phyloP scores from a whole-genome alignment of 2,329 filamentous ascomycete genomes.

The Rhytidhysteron rufulum region DNA sequence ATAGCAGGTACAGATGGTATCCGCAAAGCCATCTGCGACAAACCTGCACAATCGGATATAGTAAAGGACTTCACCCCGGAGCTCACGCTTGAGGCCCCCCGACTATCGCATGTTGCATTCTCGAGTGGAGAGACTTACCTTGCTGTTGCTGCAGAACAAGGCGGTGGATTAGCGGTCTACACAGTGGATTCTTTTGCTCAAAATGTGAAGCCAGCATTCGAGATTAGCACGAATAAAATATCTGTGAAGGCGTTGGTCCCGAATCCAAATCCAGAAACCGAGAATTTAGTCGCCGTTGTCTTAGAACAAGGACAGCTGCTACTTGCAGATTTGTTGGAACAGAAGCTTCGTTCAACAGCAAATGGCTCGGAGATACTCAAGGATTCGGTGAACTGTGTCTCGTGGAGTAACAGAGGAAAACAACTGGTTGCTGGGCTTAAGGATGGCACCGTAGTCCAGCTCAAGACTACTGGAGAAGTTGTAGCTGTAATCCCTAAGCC shows the following conservation, averaged over 20 bases:
- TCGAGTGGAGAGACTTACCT: constrained; percentile 84
- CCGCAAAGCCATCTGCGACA: constrained; percentile 64
- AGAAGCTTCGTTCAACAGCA: constrained; percentile 53
- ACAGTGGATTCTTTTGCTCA: constrained; percentile 65
- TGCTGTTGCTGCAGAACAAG: constrained; percentile 75
- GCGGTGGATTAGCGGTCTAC: constrained; percentile 80
- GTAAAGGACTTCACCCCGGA: constrained; percentile 70
- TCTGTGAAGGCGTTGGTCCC: constrained; percentile 71
- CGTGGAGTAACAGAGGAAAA: constrained; percentile 92
- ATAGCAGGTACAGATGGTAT: constrained; percentile 74
- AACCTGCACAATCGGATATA: constrained; percentile 58
- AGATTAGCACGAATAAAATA: constrained; percentile 72
- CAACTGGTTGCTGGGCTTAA: constrained; percentile 83
- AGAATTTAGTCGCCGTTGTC: constrained; percentile 75
- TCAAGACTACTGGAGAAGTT: constrained; percentile 73
- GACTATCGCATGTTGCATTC: constrained; percentile 85
- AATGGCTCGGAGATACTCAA: constrained; percentile 63
- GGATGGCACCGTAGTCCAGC: constrained; percentile 75
- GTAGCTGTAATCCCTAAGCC: constrained; percentile 79
- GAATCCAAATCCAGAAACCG: constrained; percentile 72
- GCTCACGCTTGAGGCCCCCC: constrained; percentile 67
- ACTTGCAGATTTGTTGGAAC: constrained; percentile 74
- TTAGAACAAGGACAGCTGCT: constrained; percentile 76
- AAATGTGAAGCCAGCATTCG: constrained; percentile 64
- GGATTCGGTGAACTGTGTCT: constrained; percentile 72